Percentiles rank a stretch among this genome's conserved stretches.
Conservation (phyloP, 371 early-diverging fungal genomes). For the Mucor velutinosus region DNA sequence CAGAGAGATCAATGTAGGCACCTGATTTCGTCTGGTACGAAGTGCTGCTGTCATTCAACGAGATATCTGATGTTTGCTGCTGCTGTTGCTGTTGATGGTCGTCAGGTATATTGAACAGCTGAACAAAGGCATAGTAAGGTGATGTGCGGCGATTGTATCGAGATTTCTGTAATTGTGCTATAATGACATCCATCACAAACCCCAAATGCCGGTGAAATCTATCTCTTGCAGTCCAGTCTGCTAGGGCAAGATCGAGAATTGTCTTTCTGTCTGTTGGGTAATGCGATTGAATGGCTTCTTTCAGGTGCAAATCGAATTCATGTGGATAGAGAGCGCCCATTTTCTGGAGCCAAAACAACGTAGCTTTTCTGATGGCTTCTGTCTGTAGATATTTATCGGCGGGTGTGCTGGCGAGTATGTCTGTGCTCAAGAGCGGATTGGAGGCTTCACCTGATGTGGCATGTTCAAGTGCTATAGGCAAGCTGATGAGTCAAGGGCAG, state of each 20-base stretch:
- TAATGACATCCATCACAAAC: constrained; percentile 26
- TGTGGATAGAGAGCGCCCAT: constrained; percentile 18
- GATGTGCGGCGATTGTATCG: constrained; percentile 31
- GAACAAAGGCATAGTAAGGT: constrained; percentile 42
- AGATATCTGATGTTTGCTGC: background rate
- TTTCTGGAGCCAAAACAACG: constrained; percentile 21
- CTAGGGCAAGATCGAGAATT: constrained; percentile 34
- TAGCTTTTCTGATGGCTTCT: constrained; percentile 14
- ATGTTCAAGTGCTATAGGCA: background rate
- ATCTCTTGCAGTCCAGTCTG: constrained; percentile 38
- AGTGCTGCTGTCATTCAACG: background rate
- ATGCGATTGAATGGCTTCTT: constrained; percentile 16
- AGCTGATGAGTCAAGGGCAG: background rate
- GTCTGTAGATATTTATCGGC: constrained; percentile 20
- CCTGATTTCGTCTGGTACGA: constrained; percentile 33
- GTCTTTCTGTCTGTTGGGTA: constrained; percentile 40
- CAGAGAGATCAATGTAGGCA: constrained; percentile 30
- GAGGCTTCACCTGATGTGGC: background rate
- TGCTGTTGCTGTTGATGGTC: constrained; percentile 17
- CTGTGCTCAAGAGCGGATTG: constrained; percentile 16
- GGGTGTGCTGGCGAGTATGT: constrained; percentile 2
- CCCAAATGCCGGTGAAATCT: constrained; percentile 24
- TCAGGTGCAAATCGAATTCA: constrained; percentile 29
- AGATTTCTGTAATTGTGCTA: constrained; percentile 6
- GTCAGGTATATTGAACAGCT: constrained; percentile 26